Percentiles rank a stretch among this genome's conserved stretches.
These are phyloP conservation scores for Russula abietina DNA, from an alignment of 768 basidiomycete genomes.

Conservation along the genomic window DNA sequence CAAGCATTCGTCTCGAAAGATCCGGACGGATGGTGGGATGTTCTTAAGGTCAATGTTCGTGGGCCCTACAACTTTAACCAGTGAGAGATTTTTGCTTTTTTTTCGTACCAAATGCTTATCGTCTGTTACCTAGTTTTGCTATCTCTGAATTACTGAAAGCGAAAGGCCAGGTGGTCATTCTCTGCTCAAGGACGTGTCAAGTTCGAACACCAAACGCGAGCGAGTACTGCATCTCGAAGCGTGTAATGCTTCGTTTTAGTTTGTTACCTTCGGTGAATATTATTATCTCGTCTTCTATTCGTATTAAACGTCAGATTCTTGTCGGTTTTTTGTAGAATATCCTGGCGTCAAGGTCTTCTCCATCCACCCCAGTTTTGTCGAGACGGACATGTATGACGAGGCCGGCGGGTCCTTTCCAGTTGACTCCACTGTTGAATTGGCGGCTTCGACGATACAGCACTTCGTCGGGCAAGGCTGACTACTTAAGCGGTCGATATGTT, in stretches of 20 bases:
- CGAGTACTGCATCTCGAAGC: conserved; percentile 5
- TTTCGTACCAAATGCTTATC: neutral
- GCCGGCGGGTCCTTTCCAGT: too few species aligned
- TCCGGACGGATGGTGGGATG: too few species aligned
- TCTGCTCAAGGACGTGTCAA: neutral
- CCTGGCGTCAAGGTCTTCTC: conserved; percentile 6
- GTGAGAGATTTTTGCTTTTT: neutral
- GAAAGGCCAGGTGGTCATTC: neutral
- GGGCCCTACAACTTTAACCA: neutral
- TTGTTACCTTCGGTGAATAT: conserved; percentile 8
- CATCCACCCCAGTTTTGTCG: neutral
- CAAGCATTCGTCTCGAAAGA: neutral
- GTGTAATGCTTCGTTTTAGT: neutral
- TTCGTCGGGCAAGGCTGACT: conserved; percentile 5
- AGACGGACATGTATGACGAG: neutral
- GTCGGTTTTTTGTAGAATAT: neutral
- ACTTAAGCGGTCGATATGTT: conserved; percentile 5
- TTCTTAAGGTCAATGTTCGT: neutral
- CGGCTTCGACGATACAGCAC: conserved; percentile 5
- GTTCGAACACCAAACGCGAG: neutral
- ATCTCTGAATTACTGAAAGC: neutral
- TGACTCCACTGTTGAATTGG: neutral
- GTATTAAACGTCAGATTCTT: neutral
- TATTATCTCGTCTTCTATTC: neutral
- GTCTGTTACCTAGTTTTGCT: too few species aligned